Conservation (phyloP, 202 grass and related monocot genomes). For the Carex arenaria region DNA sequence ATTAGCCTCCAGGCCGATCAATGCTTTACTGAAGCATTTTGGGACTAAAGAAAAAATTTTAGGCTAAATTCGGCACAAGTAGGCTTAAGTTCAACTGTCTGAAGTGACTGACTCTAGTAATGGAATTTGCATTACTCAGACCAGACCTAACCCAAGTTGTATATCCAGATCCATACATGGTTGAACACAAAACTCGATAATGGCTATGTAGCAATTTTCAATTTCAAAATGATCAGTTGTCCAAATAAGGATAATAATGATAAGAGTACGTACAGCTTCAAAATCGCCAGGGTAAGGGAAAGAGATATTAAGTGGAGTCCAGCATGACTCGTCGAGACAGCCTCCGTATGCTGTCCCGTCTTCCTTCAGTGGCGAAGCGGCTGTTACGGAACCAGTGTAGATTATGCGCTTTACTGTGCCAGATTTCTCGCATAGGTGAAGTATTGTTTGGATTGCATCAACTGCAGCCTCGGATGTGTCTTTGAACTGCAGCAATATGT, state of each 20-base stretch:
- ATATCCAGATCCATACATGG: background rate
- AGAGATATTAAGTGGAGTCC: constrained; percentile 48
- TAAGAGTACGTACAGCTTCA: constrained; percentile 26
- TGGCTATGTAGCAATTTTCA: background rate
- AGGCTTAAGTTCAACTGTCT: background rate
- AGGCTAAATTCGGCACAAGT: background rate
- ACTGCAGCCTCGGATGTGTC: constrained; percentile 30
- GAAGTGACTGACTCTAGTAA: background rate
- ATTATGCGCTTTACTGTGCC: constrained; percentile 60
- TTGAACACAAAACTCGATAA: background rate
- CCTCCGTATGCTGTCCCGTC: constrained; percentile 32
- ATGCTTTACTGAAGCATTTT: background rate
- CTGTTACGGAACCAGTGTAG: constrained; percentile 41
- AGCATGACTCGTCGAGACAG: constrained; percentile 42
- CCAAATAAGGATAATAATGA: background rate
- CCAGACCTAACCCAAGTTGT: background rate
- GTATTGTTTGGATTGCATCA: constrained; percentile 40
- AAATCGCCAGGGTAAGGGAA: background rate
- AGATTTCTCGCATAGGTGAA: constrained; percentile 41
- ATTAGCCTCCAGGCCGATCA: background rate
- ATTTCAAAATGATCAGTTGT: background rate
- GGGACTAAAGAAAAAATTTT: background rate
- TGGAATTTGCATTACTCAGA: background rate
- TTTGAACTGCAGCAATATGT: constrained; percentile 24
- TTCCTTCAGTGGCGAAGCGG: constrained; percentile 39